These are phyloP conservation scores for Plectosphaerella cucumerina DNA, from an alignment of 2,329 filamentous ascomycete genomes.

Conservation along the genomic window DNA sequence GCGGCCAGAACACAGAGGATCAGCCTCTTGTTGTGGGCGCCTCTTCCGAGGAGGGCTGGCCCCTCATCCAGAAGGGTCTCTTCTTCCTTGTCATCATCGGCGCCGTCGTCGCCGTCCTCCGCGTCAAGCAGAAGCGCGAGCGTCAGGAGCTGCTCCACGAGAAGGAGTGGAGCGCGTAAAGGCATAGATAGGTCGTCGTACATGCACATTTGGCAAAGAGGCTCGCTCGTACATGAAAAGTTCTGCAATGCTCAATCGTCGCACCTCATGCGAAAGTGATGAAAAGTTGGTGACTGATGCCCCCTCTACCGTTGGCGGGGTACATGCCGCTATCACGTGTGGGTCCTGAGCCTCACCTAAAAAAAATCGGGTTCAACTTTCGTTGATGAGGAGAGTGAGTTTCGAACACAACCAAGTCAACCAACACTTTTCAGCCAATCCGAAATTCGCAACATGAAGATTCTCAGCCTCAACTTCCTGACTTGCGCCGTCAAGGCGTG, in stretches of 20 bases:
- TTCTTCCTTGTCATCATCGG: conserved; percentile 44
- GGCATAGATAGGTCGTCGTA: background rate
- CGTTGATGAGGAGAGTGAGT: too few species aligned
- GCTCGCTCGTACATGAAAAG: background rate
- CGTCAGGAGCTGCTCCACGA: background rate
- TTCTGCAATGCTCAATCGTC: too few species aligned
- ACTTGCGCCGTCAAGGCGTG: conserved; percentile 95
- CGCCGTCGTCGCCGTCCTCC: conserved; percentile 40
- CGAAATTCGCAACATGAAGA: conserved; percentile 63
- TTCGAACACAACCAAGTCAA: background rate
- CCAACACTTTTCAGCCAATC: background rate
- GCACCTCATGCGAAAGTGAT: too few species aligned
- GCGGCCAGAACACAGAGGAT: conserved; percentile 29
- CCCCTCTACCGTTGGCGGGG: too few species aligned
- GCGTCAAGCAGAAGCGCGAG: conserved; percentile 20
- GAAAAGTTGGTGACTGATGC: too few species aligned
- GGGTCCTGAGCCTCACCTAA: conserved; percentile 4
- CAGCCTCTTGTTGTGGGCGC: conserved; percentile 16
- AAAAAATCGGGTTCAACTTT: conserved; percentile 8
- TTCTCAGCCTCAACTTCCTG: conserved; percentile 93
- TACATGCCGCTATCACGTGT: conserved; percentile 6
- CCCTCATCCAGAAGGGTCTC: conserved; percentile 44
- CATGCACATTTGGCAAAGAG: background rate
- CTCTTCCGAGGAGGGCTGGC: conserved; percentile 28
- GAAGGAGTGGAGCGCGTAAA: background rate